Percentiles rank a stretch among this genome's conserved stretches.
These are phyloP conservation scores for Amanita brunnescens DNA, from an alignment of 768 basidiomycete species.

Conservation along the genomic window DNA sequence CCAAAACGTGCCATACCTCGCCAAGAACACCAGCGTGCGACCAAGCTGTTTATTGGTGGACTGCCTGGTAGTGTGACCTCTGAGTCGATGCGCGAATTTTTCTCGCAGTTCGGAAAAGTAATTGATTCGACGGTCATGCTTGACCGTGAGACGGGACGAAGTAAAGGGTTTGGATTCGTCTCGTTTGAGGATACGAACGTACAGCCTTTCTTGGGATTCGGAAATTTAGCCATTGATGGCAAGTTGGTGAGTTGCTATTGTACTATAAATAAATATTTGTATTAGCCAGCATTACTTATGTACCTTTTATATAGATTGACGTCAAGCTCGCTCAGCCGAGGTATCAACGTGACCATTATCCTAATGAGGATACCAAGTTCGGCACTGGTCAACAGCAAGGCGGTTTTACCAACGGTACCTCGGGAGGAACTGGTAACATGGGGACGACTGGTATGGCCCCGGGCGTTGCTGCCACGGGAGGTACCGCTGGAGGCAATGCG, in stretches of 20 bases:
- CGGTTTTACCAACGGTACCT: not conserved
- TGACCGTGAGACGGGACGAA: constrained; percentile 89
- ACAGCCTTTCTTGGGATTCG: constrained; percentile 80
- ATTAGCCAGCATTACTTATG: not conserved
- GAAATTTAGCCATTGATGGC: constrained; percentile 88
- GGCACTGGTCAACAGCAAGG: constrained; percentile 6
- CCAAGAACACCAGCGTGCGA: constrained; percentile 88
- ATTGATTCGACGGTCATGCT: constrained; percentile 99
- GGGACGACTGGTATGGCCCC: constrained; percentile 15
- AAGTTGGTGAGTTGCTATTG: constrained; percentile 61
- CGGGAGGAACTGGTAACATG: not conserved
- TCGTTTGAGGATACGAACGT: constrained; percentile 92
- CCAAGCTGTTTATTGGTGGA: constrained; percentile 95
- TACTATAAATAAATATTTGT: not conserved
- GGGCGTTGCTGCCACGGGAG: constrained; percentile 16
- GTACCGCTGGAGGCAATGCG: constrained; percentile 35
- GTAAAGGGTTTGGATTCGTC: constrained; percentile 97
- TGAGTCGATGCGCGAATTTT: constrained; percentile 88
- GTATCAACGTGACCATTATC: constrained; percentile 62
- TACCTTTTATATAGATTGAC: constrained; percentile 59
- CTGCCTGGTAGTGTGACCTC: constrained; percentile 88
- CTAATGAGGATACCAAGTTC: constrained; percentile 33
- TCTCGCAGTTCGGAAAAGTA: constrained; percentile 90
- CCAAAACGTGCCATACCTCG: constrained; percentile 98
- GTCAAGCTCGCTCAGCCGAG: constrained; percentile 95